phyloP scores from a whole-genome alignment of 2,329 filamentous ascomycete species.

The Pyricularia grisea region DNA sequence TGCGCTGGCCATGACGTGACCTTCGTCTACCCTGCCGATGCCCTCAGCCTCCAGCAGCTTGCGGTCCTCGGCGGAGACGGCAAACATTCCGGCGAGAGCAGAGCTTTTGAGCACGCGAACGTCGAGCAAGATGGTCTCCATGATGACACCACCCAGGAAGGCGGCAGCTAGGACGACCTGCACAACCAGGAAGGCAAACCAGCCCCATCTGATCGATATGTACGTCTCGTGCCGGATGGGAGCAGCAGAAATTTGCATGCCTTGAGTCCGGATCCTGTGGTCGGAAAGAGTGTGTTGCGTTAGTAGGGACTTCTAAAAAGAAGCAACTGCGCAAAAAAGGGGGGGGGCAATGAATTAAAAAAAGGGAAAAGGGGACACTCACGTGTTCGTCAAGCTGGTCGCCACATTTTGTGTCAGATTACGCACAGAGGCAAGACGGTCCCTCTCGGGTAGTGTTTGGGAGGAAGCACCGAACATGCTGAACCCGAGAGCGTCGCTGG shows the following conservation, averaged over 20 bases:
- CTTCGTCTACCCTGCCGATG: conserved; percentile 3
- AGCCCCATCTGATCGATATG: conserved; percentile 16
- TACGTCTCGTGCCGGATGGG: conserved; percentile 12
- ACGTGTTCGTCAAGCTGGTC: conserved; percentile 6
- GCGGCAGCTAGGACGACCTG: conserved; percentile 11
- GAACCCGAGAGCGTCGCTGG: conserved; percentile 11
- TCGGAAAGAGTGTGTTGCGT: background rate
- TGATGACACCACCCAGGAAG: conserved; percentile 16
- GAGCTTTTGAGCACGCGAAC: conserved; percentile 17
- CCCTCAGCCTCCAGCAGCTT: conserved; percentile 9
- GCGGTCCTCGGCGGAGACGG: conserved; percentile 13
- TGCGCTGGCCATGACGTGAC: conserved; percentile 3
- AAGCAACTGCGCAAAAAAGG: background rate
- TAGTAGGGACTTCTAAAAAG: background rate
- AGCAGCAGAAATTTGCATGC: conserved; percentile 5
- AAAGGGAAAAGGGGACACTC: conserved; percentile 7
- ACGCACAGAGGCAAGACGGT: conserved; percentile 6
- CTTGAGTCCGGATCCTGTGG: conserved; percentile 8
- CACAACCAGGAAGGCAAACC: conserved; percentile 15
- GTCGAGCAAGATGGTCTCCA: conserved; percentile 14
- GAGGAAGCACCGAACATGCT: conserved; percentile 8
- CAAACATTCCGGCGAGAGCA: conserved; percentile 15
- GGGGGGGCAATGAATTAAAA: background rate
- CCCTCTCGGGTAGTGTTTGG: background rate
- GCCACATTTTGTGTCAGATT: conserved; percentile 17